These are phyloP conservation scores for Macrophomina phaseolina DNA, from an alignment of 2,329 filamentous ascomycete genomes.

Conservation along the genomic window DNA sequence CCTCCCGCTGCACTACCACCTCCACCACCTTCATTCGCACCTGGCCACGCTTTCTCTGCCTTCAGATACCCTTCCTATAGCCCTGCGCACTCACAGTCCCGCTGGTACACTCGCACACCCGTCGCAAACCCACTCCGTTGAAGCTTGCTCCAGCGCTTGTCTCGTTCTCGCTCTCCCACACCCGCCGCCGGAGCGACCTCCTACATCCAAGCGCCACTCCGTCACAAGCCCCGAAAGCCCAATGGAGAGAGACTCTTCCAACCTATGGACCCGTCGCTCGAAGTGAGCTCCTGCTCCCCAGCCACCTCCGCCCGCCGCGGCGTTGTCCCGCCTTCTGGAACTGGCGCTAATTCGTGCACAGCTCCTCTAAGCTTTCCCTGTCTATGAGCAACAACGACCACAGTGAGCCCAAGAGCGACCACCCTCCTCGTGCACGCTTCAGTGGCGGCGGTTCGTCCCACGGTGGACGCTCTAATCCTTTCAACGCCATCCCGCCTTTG, in stretches of 20 bases:
- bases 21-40: background rate
- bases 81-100: background rate
- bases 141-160: slow-evolving; percentile 19
- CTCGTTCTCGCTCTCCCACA: slow-evolving; percentile 5
- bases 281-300: slow-evolving; percentile 63
- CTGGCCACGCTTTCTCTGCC: background rate
- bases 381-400: slow-evolving; percentile 70
- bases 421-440: slow-evolving; percentile 71
- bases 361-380: slow-evolving; percentile 88
- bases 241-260: slow-evolving; percentile 51
- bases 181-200: slow-evolving; percentile 20
- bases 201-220: slow-evolving; percentile 10
- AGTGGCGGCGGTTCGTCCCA: slow-evolving; percentile 75
- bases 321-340: slow-evolving; percentile 29
- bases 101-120: background rate
- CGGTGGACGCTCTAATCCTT: slow-evolving; percentile 75
- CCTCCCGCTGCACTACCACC: slow-evolving; percentile 22
- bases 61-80: slow-evolving; percentile 10
- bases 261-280: slow-evolving; percentile 79
- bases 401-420: slow-evolving; percentile 56
- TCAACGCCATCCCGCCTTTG: slow-evolving; percentile 75
- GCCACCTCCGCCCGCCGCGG: slow-evolving; percentile 29
- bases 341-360: slow-evolving; percentile 45
- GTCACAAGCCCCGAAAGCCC: slow-evolving; percentile 25
- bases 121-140: slow-evolving; percentile 18